Base-by-base conservation (phyloP, 2,329 filamentous ascomycete species). In the Bipolaris victoriae region DNA sequence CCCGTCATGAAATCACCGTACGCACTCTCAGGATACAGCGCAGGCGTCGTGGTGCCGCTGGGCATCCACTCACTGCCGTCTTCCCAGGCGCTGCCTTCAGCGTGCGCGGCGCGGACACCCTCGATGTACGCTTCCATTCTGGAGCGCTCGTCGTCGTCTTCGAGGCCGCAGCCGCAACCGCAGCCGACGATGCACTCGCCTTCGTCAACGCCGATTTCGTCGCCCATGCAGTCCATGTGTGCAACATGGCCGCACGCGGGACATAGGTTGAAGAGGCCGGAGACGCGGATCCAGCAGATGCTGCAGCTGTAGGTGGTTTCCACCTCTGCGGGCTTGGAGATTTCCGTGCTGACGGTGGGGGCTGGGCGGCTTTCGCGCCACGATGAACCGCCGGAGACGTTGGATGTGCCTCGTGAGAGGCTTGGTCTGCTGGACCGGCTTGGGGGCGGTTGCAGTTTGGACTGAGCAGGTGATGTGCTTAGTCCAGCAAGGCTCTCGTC, bases 211-310 rank as follows among this genome's bases (percentile, higher is more conserved):
- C 62, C 61, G 1, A 68, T 46, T 35, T 67, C 64, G 24, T 68
- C 60, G 33, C 65, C 63, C 62, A 76, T 70, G 62, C 74, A 76
- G n/a, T 68, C 68, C 48, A 73, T 73, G 52, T 77, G 75, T 7
- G 74, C 73, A 10, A 76, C 66, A 39, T 76, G 73, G 7, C 73
- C 71, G 53, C 75, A 77, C 2, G 67, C 62, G 1, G 72, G 72
- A 39, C 75, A 77, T 1, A 75, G 62, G 29, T 71, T 69, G 52
- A 77, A 75, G 16, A 74, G 65, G 1, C 75, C 74, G 1, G 61
- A 64, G 20, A 77, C 69, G 7, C 69, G 68, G 39, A 77, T 70
- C 75, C 74, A 77, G 57, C 75, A 77, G 36, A 77, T 73, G 36
- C 69, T 71, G 61, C 75, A 77, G 45, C 67, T 70, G 50, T 74